Evolutionary conservation across 352 stramenopile genomes (phyloP).

Genomic region (Pythium catenulatum): DNA sequence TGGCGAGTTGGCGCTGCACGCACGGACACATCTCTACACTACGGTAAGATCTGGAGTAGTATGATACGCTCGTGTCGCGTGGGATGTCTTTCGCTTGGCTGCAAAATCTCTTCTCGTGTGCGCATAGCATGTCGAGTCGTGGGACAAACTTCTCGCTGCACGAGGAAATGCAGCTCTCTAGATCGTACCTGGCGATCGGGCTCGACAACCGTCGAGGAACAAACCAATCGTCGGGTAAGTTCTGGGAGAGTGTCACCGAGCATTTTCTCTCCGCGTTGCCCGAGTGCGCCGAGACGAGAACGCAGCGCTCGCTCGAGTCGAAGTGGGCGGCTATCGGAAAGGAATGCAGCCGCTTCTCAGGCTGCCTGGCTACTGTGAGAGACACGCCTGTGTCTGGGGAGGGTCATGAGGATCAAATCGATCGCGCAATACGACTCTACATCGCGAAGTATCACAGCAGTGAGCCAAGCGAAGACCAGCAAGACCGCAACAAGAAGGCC

Average conservation of each 20-base stretch:
- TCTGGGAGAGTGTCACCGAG: slow-evolving; percentile 25
- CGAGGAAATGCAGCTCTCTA: background rate
- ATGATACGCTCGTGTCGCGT: background rate
- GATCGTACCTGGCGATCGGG: background rate
- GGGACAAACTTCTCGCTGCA: background rate
- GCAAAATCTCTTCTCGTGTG: no score
- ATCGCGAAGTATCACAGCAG: background rate
- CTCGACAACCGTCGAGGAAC: slow-evolving; percentile 1
- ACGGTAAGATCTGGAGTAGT: background rate
- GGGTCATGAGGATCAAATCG: background rate
- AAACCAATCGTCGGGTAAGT: background rate
- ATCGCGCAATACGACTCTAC: background rate
- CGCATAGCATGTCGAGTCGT: background rate
- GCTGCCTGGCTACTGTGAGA: background rate
- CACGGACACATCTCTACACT: no score
- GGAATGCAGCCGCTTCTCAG: background rate
- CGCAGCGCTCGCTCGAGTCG: background rate
- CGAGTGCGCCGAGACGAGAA: background rate
- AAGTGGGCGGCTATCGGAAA: background rate
- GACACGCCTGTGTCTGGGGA: background rate
- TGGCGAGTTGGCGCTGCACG: no score
- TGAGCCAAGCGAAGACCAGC: background rate
- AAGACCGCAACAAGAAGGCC: background rate
- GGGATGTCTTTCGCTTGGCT: background rate
- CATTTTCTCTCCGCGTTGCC: background rate